Conservation (phyloP, 2,329 filamentous ascomycete species). For the Cytospora piceae region DNA sequence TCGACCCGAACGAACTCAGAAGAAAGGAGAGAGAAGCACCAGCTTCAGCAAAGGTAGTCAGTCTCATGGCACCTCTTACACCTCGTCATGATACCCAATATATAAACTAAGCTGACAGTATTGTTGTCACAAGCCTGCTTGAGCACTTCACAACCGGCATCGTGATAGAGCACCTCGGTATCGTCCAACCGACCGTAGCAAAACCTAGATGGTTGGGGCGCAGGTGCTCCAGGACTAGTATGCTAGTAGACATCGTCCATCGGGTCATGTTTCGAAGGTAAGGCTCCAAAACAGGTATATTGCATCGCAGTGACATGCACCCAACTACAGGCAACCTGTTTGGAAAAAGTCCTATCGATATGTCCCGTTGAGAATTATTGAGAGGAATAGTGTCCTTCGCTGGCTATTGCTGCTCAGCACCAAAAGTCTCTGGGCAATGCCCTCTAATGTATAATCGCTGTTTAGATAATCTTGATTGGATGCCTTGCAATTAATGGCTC, state of each 20-base stretch:
- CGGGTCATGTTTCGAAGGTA: not conserved
- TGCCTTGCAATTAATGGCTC: slow-evolving; percentile 26
- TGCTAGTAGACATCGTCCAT: not conserved
- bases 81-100: not conserved
- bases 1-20: not conserved
- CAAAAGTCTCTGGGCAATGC: not conserved
- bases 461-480: not conserved
- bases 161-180: not conserved
- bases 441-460: not conserved
- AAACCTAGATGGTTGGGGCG: not conserved
- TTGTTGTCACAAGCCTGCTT: not conserved
- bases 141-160: not conserved
- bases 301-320: not conserved
- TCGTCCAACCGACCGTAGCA: not conserved
- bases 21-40: not conserved
- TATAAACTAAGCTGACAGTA: not conserved
- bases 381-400: not conserved
- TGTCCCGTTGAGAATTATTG: not conserved
- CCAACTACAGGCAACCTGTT: not conserved
- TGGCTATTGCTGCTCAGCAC: not conserved
- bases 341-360: not conserved
- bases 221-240: not conserved
- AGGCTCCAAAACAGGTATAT: not conserved
- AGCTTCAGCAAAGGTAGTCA: slow-evolving; percentile 1
- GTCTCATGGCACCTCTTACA: not conserved